Conservation (phyloP, 2,329 filamentous ascomycete species). For the Colletotrichum lentis region DNA sequence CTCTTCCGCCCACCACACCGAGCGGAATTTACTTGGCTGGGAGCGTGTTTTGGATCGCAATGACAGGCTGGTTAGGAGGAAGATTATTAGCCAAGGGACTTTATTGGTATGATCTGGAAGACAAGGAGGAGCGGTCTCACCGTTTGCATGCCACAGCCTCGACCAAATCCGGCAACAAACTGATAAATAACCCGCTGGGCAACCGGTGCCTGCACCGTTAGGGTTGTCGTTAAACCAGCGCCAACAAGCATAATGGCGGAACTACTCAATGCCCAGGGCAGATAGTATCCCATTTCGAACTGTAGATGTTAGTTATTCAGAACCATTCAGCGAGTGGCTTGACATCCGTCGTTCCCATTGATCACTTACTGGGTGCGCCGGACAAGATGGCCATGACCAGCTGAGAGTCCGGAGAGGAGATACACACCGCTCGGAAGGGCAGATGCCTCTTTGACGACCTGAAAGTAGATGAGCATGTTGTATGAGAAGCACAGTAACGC, state of each 20-base stretch:
- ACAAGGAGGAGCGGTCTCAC: no score
- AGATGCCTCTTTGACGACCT: slow-evolving; percentile 37
- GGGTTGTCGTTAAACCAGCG: no score
- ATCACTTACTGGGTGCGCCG: slow-evolving; percentile 26
- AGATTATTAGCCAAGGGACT: no score
- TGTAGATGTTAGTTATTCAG: slow-evolving; percentile 24
- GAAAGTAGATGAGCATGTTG: slow-evolving; percentile 42
- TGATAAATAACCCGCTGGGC: no score
- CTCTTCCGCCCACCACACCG: not conserved
- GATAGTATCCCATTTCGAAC: slow-evolving; percentile 43
- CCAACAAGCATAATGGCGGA: no score
- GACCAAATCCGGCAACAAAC: no score
- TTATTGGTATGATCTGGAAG: no score
- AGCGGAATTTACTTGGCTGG: slow-evolving; percentile 6
- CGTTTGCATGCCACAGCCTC: no score
- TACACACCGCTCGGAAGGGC: slow-evolving; percentile 41
- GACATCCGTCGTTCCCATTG: not conserved
- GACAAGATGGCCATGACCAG: slow-evolving; percentile 29
- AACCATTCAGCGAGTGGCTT: not conserved
- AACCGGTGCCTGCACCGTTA: no score
- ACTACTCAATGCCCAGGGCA: not conserved
- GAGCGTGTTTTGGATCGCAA: slow-evolving; percentile 11
- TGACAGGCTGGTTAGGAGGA: not conserved
- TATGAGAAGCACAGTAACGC: slow-evolving; percentile 5
- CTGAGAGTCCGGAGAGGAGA: slow-evolving; percentile 33